Evolutionary conservation across 257 asterid genomes (phyloP), one percentile per base, ranked within the genome.

Genomic region (Ballota nigra): DNA sequence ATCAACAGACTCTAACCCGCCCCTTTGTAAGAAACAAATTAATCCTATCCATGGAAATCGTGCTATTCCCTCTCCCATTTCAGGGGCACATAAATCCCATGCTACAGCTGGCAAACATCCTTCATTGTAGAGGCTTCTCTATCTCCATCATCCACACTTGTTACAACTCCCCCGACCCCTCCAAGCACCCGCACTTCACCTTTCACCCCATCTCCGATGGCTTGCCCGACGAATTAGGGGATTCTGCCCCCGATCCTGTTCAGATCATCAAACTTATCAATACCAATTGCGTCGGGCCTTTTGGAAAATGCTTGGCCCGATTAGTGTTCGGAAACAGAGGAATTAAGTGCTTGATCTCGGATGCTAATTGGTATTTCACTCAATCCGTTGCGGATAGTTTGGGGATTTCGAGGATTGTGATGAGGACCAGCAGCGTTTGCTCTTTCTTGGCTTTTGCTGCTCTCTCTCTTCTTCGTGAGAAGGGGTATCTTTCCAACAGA

Each of bases 81-180:
- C 92, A 85, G 71, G 90, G 96, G 8, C 90, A 84, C 41, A 81
- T 85, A 3, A 86, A 80, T 61, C 86, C 88, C 63, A 87, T 81
- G 88, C 70, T 89, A 56, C 89, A 89, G 66, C 80, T 89, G 4
- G 96, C 88, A 20, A 81, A 72, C 77, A 86, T 89, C 33, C 86
- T 89, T 12, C 81, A 81, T 13, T 72, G 81, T 1, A 73, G 76
- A 15, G 91, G 89, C 1, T 29, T 85, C 57, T 40, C 68, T 18
- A 76, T 86, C 58, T 82, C 93, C 45, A 65, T 89, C 29, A 51
- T 89, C 2, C 80, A 82, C 79, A 73, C 89, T 8, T 22, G n/a
- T 3, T 29, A 69, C 70, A 84, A 80, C 67, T 77, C 80, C 74
- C 43, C 88, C 45, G 15, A 67, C 72, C 20, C 77, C 11, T 45